Percentiles rank a stretch among this genome's conserved stretches.
Evolutionary conservation across 805 yeast genomes (phyloP).

Genomic region (Torulaspora franciscae): DNA sequence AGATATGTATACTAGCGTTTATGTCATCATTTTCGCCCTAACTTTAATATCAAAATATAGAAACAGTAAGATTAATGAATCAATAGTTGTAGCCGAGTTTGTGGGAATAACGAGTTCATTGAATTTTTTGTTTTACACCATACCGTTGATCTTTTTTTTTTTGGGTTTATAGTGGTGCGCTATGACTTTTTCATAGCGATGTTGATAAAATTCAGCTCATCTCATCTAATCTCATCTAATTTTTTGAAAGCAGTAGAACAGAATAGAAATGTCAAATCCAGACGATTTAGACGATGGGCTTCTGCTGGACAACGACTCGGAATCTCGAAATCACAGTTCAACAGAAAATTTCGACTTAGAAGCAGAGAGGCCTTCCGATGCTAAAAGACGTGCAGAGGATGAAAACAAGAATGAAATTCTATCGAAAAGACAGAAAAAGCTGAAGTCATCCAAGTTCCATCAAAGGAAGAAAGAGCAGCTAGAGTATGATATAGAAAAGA

Average conservation of each 20-base stretch:
- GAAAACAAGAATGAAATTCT: constrained; percentile 10
- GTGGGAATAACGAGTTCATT: no score
- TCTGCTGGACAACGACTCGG: constrained; percentile 47
- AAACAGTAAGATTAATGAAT: no score
- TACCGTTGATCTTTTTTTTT: neutral
- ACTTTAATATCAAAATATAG: no score
- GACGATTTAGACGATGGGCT: constrained; percentile 82
- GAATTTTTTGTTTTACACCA: no score
- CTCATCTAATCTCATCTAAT: constrained; percentile 7
- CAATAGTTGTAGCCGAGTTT: no score
- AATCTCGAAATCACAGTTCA: constrained; percentile 29
- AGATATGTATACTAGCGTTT: constrained; percentile 42
- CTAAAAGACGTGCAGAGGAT: constrained; percentile 32
- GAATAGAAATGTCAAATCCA: constrained; percentile 34
- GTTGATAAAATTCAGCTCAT: constrained; percentile 8
- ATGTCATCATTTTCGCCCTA: neutral
- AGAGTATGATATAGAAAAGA: constrained; percentile 58
- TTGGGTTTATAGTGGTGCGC: no score
- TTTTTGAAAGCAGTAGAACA: no score
- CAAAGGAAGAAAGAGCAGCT: constrained; percentile 62
- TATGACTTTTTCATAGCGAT: neutral
- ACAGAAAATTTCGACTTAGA: constrained; percentile 14
- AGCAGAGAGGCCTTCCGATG: constrained; percentile 16
- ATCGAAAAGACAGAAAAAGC: constrained; percentile 34
- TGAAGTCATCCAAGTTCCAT: constrained; percentile 42